Base-by-base conservation (phyloP, 768 basidiomycete species). In the Pleurotus cornucopiae region DNA sequence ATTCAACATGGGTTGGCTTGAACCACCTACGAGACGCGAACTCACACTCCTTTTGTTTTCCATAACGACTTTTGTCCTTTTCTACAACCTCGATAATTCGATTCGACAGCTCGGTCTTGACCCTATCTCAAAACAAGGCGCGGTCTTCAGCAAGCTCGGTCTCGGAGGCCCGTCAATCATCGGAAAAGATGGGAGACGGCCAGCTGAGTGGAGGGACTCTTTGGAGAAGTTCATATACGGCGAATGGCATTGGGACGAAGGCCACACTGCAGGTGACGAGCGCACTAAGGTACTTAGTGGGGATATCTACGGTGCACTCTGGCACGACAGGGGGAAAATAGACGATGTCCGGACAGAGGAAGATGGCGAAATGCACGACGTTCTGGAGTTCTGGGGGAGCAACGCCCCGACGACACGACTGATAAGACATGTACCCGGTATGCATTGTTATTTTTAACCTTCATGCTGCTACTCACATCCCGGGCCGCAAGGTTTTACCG, bases 1-100 rank as follows among this genome's bases (percentile, higher is more conserved):
- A 34, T 37, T 23, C 5, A 23, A 37, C 51, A 86, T 85, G 84
- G 71, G 74, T 56, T 89, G 88, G 86, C 69, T 73, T 43, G 75
- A 82, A 2, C 81, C 83, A 51, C 91, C 87, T 9, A 88, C 80
- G 47, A 80, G 86, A 60, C 83, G 91, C 60, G 93, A 94, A 70
- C 62, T 88, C 30, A 76, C 82, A 7, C 79, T 94, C 62, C 63
- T 89, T 58, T 71, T 91, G 37, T 81, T 87, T 61, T 81, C 85
- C 7, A 67, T 90, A 30, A 73, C 81, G 13, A 69, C 83, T 49
- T 89, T 92, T 64, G 70, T 88, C 25, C 68, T 94, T 45, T 80
- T 89, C 39, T 89, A 86, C 66, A 89, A 93, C 70, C 71, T 91
- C 58, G 86, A 90, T 67, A 67, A 76, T 2, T 83, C 88, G 0